Evolutionary conservation across 768 basidiomycete genomes (phyloP).

Genomic region (Russula sp.): DNA sequence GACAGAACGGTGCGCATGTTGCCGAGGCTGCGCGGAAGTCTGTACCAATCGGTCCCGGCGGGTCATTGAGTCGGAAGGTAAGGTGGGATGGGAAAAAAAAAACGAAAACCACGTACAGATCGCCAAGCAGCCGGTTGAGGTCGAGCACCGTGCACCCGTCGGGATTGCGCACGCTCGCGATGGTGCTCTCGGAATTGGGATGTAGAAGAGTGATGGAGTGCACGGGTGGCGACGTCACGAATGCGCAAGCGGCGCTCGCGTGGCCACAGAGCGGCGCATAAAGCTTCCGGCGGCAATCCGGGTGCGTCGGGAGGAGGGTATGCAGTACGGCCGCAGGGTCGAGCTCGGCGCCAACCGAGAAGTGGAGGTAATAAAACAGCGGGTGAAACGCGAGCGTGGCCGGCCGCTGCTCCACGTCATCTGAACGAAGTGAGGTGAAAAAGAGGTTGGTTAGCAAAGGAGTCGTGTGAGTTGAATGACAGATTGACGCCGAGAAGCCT

Average conservation of each 20-base stretch:
- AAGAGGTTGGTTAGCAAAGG: neutral
- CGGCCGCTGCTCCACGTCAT: constrained; percentile 7
- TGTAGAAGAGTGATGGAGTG: constrained; percentile 16
- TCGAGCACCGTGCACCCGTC: constrained; percentile 22
- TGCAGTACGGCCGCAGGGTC: constrained; percentile 15
- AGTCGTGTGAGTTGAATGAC: neutral
- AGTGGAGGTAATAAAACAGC: constrained; percentile 21
- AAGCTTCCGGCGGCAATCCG: constrained; percentile 17
- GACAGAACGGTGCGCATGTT: constrained; percentile 20
- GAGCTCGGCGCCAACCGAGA: constrained; percentile 14
- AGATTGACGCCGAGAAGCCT: neutral
- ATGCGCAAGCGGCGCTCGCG: constrained; percentile 17
- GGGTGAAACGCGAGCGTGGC: constrained; percentile 20
- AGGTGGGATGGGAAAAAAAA: neutral
- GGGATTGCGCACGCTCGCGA: constrained; percentile 21
- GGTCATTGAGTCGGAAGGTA: neutral
- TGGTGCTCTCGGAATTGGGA: constrained; percentile 5
- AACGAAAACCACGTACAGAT: constrained; percentile 17
- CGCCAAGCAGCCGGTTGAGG: constrained; percentile 21
- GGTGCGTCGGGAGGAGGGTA: constrained; percentile 18
- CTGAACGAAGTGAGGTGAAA: neutral
- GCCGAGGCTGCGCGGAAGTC: constrained; percentile 16
- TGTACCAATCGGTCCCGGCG: neutral
- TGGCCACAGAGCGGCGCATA: constrained; percentile 20
- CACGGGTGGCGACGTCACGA: constrained; percentile 20